A percentile compares a stretch with the other conserved stretches of the same genome.
phyloP scores from a whole-genome alignment of 257 asterid species.

The Fraxinus pennsylvanica region DNA sequence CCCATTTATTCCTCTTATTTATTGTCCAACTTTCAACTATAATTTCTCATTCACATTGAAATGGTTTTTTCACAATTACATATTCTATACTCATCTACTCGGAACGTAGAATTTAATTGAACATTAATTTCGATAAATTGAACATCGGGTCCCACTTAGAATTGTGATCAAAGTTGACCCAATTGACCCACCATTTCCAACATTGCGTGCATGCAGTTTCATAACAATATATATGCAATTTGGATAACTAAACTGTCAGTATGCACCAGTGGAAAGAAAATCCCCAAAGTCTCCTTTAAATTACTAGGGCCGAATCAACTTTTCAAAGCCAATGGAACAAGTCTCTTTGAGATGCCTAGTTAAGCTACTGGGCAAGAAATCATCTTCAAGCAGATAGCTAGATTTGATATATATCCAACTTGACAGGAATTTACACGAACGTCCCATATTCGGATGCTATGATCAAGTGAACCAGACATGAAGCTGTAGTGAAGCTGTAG shows the following conservation, averaged over 20 bases:
- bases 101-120: no score
- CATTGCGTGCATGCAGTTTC: not conserved
- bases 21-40: no score
- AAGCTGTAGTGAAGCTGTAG: conserved; percentile 84
- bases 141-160: no score
- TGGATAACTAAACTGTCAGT: not conserved
- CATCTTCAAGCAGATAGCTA: conserved; percentile 11
- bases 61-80: no score
- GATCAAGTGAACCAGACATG: conserved; percentile 99
- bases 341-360: conserved; percentile 14
- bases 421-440: conserved; percentile 94
- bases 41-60: no score
- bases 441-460: conserved; percentile 90
- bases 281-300: not conserved
- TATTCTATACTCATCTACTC: no score
- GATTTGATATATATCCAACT: conserved; percentile 47
- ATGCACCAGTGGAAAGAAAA: not conserved
- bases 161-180: no score
- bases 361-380: not conserved
- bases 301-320: not conserved
- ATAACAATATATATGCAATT: not conserved
- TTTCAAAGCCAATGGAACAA: not conserved
- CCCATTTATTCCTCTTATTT: no score
- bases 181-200: no score
- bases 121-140: no score